These are phyloP conservation scores for Candolleomyces efflorescens DNA, from an alignment of 768 basidiomycete genomes.

Conservation along the genomic window DNA sequence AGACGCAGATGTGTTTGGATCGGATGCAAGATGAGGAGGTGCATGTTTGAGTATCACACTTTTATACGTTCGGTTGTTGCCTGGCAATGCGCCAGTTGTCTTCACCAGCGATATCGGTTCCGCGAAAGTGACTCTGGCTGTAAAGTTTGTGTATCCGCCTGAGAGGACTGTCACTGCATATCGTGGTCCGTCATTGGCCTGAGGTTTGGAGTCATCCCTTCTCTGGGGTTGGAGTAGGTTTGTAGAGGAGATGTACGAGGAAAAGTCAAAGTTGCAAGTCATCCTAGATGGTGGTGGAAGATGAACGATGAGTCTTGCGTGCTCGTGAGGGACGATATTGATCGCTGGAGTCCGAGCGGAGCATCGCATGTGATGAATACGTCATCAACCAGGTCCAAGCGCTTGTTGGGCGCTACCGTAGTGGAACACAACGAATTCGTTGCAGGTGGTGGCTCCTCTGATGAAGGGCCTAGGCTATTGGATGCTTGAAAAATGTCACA, in stretches of 20 bases:
- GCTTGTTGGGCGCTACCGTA: no score
- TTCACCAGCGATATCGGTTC: conserved; percentile 7
- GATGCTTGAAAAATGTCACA: no score
- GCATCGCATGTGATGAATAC: no score
- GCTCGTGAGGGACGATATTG: no score
- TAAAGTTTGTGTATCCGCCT: conserved; percentile 20
- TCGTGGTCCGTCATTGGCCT: neutral
- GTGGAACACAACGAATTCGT: no score
- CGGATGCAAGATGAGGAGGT: conserved; percentile 18
- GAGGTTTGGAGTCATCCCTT: no score
- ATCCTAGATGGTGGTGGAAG: neutral
- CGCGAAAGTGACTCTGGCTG: conserved; percentile 16
- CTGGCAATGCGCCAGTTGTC: neutral
- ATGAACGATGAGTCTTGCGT: no score
- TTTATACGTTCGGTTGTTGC: no score
- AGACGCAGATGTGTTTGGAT: conserved; percentile 15
- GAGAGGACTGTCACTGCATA: conserved; percentile 7
- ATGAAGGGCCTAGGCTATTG: no score
- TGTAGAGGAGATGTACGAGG: neutral
- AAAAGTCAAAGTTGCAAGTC: neutral
- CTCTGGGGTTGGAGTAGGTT: neutral
- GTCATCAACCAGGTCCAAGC: no score
- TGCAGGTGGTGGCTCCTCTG: no score
- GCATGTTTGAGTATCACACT: conserved; percentile 20
- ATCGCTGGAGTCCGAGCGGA: no score